Evolutionary conservation across 345 rosid genomes (phyloP).

Genomic region (Brassica carinata): DNA sequence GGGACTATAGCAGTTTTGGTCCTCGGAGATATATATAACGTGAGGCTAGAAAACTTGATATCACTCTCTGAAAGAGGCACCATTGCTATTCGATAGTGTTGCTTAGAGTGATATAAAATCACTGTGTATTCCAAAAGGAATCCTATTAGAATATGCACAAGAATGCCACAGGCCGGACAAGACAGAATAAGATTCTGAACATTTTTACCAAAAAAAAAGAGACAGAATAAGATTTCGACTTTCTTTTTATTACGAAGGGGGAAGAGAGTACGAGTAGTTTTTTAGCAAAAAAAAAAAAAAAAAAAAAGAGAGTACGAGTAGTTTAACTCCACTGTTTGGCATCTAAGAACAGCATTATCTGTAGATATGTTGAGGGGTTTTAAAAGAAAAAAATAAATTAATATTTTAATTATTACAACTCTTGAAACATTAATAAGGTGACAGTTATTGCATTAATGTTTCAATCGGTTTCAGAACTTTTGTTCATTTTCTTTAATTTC

Average conservation of each 20-base stretch:
- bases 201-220: background rate
- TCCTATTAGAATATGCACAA: background rate
- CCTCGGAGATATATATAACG: background rate
- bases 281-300: too few relatives aligned
- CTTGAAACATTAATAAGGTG: too few relatives aligned
- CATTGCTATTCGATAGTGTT: background rate
- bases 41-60: background rate
- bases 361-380: background rate
- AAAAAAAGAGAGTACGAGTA: background rate
- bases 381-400: too few relatives aligned
- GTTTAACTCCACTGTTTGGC: background rate
- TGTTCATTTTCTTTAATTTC: background rate
- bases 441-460: background rate
- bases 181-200: background rate
- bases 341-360: background rate
- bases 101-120: background rate
- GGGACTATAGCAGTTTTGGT: background rate
- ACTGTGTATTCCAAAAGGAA: background rate
- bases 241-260: background rate
- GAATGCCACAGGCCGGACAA: background rate
- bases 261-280: background rate
- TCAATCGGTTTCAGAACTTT: too few relatives aligned
- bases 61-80: background rate
- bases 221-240: background rate
- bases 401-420: too few relatives aligned